Evolutionary conservation across 2,329 filamentous ascomycete species (phyloP), one percentile per base, ranked within the genome.

Genomic region (Claviceps monticola): DNA sequence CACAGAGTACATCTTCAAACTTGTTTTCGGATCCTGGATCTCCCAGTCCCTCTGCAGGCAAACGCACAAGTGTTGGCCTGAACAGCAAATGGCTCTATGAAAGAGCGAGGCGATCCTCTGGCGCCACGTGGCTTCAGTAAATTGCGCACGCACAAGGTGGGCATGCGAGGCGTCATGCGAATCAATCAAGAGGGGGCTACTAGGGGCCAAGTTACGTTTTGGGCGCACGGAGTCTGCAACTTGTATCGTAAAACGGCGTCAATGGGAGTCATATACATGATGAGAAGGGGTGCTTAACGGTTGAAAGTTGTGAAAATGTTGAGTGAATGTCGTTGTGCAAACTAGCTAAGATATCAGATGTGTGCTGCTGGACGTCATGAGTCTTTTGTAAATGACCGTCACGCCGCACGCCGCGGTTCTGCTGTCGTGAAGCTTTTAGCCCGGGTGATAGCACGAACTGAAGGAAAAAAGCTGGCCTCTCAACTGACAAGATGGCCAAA

Each of bases 31-130:
- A 79, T n/a, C 80, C 84, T 1, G 74, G 77, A 14, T 83, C 84
- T 17, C 86, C 86, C 1, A 90, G 82, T 56, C 86, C 87, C 1
- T 70, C 70, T 5, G 69, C 73, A 5, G 75, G 77, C 39, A 88
- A 85, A 70, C 78, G 81, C 52, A 82, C 83, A 43, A 89, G 80
- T 57, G 80, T 94, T 50, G 82, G 82, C 0, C 63, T 96, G 62
- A 96, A 91, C 68, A 95, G 82, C 71, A 95, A 93, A 70, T 97
- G 91, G 91, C 68, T 96, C 54, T 97, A 95, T 63, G 88, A 96
- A 67, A 87, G 83, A 68, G 84, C 86, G 60, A 72, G 82, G 64
- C 65, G 81, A 64, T 70, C 76, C 58, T 72, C 74, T 49, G 65
- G 71, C 11, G 73, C 65, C 51, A 61, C 67, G 36, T 74, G 70